Conservation (phyloP, 768 basidiomycete species). For the Pluteus cervinus region DNA sequence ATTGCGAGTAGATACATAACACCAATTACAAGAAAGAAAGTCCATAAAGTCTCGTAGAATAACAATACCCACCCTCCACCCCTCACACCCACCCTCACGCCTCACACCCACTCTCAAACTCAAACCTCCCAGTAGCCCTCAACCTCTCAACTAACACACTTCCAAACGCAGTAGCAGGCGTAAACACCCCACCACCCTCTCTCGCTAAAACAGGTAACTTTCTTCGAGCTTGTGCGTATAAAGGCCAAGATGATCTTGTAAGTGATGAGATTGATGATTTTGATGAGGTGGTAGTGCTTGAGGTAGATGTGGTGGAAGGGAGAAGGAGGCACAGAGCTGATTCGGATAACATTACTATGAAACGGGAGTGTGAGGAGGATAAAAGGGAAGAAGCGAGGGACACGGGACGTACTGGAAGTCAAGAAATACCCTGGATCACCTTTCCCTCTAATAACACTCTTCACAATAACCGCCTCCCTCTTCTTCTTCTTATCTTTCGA, state of each 20-base stretch:
- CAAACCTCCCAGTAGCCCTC: conserved; percentile 47
- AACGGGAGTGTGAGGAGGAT: conserved; percentile 8
- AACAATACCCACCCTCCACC: too few relatives aligned
- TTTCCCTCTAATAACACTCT: conserved; percentile 54
- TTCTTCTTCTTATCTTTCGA: too few relatives aligned
- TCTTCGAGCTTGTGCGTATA: too few relatives aligned
- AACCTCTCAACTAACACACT: conserved; percentile 67
- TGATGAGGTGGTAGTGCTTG: conserved; percentile 8
- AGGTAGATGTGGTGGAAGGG: conserved; percentile 23
- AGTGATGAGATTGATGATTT: conserved; percentile 37
- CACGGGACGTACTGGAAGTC: conserved; percentile 39
- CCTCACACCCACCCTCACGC: too few relatives aligned
- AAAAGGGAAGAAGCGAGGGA: conserved; percentile 2
- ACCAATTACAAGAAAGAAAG: too few relatives aligned
- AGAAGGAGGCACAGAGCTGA: conserved; percentile 68
- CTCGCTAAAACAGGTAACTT: conserved; percentile 50
- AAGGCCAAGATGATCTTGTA: too few relatives aligned
- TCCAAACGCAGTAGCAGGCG: conserved; percentile 79
- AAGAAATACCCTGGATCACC: conserved; percentile 76
- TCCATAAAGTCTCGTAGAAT: too few relatives aligned
- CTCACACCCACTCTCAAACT: conserved; percentile 58
- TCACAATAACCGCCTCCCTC: conserved; percentile 46
- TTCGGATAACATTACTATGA: conserved; percentile 69
- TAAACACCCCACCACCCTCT: conserved; percentile 76
- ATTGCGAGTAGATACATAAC: too few relatives aligned